These are phyloP conservation scores for Trapa bicornis DNA, from an alignment of 345 rosid species.

Conservation along the genomic window DNA sequence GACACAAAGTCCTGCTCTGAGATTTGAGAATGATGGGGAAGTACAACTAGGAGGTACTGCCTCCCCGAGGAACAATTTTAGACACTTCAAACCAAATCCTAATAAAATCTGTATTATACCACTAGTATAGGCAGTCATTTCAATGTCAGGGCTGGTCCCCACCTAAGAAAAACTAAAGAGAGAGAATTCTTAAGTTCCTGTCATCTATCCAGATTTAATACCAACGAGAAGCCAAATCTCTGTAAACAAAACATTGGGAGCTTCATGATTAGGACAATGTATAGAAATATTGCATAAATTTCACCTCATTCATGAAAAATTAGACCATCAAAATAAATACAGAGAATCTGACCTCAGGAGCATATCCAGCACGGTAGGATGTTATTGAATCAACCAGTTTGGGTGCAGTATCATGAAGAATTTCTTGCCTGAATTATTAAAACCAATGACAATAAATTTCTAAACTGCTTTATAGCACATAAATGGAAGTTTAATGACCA, in stretches of 20 bases:
- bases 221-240: background rate
- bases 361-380: conserved; percentile 88
- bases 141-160: background rate
- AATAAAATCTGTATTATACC: background rate
- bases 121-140: background rate
- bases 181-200: no score
- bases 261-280: background rate
- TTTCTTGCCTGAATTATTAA: conserved; percentile 47
- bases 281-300: background rate
- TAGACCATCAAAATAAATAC: background rate
- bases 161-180: background rate
- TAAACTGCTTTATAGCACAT: background rate
- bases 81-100: background rate
- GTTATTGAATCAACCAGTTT: conserved; percentile 52
- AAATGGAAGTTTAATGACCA: background rate
- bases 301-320: background rate
- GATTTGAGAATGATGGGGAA: background rate
- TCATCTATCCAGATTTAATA: background rate
- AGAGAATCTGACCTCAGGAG: conserved; percentile 47
- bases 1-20: background rate
- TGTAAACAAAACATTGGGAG: background rate
- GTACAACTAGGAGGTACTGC: background rate
- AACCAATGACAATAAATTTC: conserved; percentile 6
- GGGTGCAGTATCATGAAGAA: conserved; percentile 68
- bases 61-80: background rate